phyloP scores from a whole-genome alignment of 192 early-diverging fungal species.

The Entophlyctis helioformis region DNA sequence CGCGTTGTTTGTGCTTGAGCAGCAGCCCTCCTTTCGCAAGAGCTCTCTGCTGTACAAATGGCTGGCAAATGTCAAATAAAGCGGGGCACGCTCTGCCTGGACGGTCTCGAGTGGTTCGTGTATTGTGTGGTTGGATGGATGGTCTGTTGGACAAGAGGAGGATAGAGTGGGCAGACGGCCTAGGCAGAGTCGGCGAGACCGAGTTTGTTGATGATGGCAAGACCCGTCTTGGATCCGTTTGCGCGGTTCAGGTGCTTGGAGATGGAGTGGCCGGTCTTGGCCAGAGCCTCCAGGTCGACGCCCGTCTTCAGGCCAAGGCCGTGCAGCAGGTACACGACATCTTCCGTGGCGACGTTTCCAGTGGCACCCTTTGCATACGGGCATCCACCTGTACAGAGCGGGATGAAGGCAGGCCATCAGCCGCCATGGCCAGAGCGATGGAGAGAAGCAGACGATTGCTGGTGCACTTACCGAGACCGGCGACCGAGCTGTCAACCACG shows the following conservation, averaged over 20 bases:
- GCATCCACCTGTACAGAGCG: constrained; percentile 58
- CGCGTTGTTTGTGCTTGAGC: too few relatives aligned
- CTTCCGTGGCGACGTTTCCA: constrained; percentile 95
- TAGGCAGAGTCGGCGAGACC: too few relatives aligned
- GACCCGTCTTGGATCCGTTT: constrained; percentile 38
- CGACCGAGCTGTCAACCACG: constrained; percentile 86
- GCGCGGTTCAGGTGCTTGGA: constrained; percentile 60
- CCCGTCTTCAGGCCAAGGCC: constrained; percentile 75
- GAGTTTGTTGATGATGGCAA: constrained; percentile 23
- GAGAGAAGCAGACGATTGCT: neutral
- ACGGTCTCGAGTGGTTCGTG: too few relatives aligned
- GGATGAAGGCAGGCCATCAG: neutral
- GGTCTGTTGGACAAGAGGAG: too few relatives aligned
- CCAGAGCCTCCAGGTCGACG: constrained; percentile 60
- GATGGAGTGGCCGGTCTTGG: constrained; percentile 78
- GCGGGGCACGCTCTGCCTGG: too few relatives aligned
- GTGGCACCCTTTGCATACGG: constrained; percentile 93
- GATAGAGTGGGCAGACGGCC: too few relatives aligned
- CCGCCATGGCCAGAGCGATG: neutral
- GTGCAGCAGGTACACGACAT: constrained; percentile 86
- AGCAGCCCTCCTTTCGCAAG: too few relatives aligned
- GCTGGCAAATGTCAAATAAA: too few relatives aligned
- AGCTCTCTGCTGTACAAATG: too few relatives aligned
- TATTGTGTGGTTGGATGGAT: too few relatives aligned
- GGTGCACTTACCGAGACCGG: constrained; percentile 58